These are phyloP conservation scores for Phragmites australis DNA, from an alignment of 176 grass and related monocot genomes.

Conservation along the genomic window DNA sequence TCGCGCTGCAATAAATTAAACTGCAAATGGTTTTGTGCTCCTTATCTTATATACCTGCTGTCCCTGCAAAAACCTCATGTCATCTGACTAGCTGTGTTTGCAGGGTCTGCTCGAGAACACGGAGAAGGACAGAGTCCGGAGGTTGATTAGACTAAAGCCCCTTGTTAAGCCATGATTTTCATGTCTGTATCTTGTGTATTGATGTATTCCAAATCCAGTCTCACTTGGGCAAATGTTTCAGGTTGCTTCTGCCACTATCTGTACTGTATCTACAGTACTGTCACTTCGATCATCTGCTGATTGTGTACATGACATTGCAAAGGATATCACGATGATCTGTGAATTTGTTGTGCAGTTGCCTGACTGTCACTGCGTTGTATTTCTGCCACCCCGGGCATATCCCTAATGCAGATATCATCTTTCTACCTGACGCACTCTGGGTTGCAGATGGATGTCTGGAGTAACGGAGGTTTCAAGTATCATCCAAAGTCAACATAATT, in stretches of 20 bases:
- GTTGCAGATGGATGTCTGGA: not conserved
- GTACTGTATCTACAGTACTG: constrained; percentile 9
- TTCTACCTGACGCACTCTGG: not conserved
- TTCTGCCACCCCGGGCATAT: not conserved
- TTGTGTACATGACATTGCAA: not conserved
- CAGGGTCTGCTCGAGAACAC: constrained; percentile 88
- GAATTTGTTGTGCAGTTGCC: not conserved
- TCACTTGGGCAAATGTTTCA: not conserved
- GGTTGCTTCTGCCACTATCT: not conserved
- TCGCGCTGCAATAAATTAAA: not conserved
- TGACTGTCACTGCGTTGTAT: not conserved
- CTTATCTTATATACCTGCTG: not conserved
- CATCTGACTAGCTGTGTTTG: constrained; percentile 4
- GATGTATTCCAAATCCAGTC: constrained; percentile 3
- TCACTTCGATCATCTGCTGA: not conserved
- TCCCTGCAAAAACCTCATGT: not conserved
- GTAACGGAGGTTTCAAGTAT: not conserved
- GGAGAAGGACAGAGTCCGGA: constrained; percentile 73
- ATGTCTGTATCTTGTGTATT: not conserved
- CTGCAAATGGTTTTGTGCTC: not conserved
- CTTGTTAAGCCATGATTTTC: constrained; percentile 65
- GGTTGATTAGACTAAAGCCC: constrained; percentile 76
- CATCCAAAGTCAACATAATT: not conserved
- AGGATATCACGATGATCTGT: not conserved
- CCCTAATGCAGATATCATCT: not conserved